Base-by-base conservation (phyloP, 2,329 filamentous ascomycete species). In the Neofusicoccum sp. region DNA sequence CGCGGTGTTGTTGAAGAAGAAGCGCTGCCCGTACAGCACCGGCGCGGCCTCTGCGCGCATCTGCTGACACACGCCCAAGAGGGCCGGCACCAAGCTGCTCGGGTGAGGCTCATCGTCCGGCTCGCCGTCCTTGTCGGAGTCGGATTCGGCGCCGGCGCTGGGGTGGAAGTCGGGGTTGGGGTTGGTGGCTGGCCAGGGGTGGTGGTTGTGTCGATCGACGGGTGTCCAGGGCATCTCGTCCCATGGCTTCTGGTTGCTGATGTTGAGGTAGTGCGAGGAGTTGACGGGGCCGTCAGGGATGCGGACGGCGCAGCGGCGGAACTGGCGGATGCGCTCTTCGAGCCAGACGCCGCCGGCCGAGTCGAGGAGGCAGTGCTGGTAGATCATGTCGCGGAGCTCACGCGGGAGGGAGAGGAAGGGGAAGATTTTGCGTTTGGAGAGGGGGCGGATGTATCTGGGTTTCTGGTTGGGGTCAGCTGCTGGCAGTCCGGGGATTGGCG, bases 331-430 rank as follows among this genome's bases (percentile, higher is more conserved):
- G 1, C 66, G 66, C 1, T 70, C 64, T 14, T 67, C 54, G 22
- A 76, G 65, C 41, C 69, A 67, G 64, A 76, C 65, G 36, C 70
- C 73, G 11, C 59, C 56, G 2, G 70, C 66, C 29, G 54, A 16
- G 41, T 74, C 72, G 0, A 47, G 63, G 41, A 76, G 72, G 49
- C 68, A 67, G 39, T 72, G 67, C 1, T 31, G 48, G 66, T 77
- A 76, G 47, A 77, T 73, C 33, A 71, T 67, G 63, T 74, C 74
- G 5, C 73, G 67, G 9, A 76, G 70, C 50, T 77, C 74, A 2
- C 71, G 72, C 0, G 74, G 73, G 0, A 77, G 69, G 9, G 71
- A 7, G 37, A 77, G 63, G 58, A 77, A 76, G 0, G 71, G 73
- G 49, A 77, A 76, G 58, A 71, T 67, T 37, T 71, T 73, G 61